Percentiles rank a stretch among this genome's conserved stretches.
Evolutionary conservation across 805 yeast genomes (phyloP).

Genomic region (Starmera amethionina): DNA sequence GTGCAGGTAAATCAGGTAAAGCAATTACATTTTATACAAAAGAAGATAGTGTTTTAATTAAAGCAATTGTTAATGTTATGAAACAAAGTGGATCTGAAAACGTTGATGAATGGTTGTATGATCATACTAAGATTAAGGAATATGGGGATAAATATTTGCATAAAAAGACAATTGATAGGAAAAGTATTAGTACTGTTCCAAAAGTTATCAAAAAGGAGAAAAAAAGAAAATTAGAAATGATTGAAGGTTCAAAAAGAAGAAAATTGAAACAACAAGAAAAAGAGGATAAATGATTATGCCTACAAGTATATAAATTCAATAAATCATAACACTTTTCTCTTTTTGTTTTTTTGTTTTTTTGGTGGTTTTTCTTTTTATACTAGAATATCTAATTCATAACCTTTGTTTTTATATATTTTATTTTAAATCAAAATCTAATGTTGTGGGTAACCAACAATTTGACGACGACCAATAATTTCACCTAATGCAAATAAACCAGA

Average conservation of each 20-base stretch:
- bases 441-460: constrained; percentile 76
- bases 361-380: too few relatives aligned
- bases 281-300: background rate
- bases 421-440: constrained; percentile 8
- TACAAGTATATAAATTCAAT: background rate
- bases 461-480: constrained; percentile 94
- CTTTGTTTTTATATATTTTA: background rate
- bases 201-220: constrained; percentile 54
- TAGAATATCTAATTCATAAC: background rate
- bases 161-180: constrained; percentile 49
- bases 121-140: constrained; percentile 53
- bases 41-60: constrained; percentile 67
- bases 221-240: constrained; percentile 58
- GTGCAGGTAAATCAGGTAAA: constrained; percentile 80
- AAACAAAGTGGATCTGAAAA: constrained; percentile 76
- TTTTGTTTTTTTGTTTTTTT: background rate
- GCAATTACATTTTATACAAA: constrained; percentile 93
- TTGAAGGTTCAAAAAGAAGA: constrained; percentile 61
- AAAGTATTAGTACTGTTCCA: constrained; percentile 80
- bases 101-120: constrained; percentile 69
- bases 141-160: constrained; percentile 54
- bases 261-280: constrained; percentile 12
- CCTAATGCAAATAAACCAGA: constrained; percentile 90
- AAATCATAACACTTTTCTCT: background rate
- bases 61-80: constrained; percentile 89